phyloP scores from a whole-genome alignment of 192 early-diverging fungal genomes.

The Entophlyctis luteolus region DNA sequence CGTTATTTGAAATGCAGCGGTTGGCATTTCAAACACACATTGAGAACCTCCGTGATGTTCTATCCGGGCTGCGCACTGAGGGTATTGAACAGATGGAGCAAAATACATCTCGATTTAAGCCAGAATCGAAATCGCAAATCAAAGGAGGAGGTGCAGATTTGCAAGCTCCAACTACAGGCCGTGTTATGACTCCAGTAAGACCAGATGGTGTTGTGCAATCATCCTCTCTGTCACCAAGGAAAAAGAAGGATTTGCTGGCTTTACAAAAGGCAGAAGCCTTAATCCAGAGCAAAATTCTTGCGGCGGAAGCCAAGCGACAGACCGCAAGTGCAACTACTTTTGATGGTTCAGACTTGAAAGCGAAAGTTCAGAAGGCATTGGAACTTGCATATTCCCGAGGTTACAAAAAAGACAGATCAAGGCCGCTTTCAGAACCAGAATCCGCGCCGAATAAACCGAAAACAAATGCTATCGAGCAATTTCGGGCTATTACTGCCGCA shows the following conservation, averaged over 20 bases:
- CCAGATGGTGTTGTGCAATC: neutral
- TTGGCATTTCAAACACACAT: constrained; percentile 43
- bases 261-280: constrained; percentile 14
- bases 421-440: neutral
- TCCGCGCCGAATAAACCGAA: neutral
- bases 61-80: constrained; percentile 50
- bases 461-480: neutral
- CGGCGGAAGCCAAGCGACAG: constrained; percentile 10
- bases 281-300: constrained; percentile 6
- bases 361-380: constrained; percentile 20
- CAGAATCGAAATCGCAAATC: neutral
- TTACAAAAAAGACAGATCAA: neutral
- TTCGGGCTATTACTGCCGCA: neutral
- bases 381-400: constrained; percentile 19
- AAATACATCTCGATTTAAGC: neutral
- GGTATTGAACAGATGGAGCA: constrained; percentile 40
- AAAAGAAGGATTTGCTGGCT: constrained; percentile 15
- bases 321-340: constrained; percentile 26
- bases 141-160: neutral
- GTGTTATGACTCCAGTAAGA: neutral
- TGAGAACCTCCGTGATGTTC: constrained; percentile 51
- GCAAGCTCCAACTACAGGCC: neutral
- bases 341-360: constrained; percentile 44
- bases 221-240: constrained; percentile 10
- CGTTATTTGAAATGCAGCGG: constrained; percentile 33